Conservation (phyloP, 495 filamentous ascomycete genomes). For the Sordaria brevicollis region DNA sequence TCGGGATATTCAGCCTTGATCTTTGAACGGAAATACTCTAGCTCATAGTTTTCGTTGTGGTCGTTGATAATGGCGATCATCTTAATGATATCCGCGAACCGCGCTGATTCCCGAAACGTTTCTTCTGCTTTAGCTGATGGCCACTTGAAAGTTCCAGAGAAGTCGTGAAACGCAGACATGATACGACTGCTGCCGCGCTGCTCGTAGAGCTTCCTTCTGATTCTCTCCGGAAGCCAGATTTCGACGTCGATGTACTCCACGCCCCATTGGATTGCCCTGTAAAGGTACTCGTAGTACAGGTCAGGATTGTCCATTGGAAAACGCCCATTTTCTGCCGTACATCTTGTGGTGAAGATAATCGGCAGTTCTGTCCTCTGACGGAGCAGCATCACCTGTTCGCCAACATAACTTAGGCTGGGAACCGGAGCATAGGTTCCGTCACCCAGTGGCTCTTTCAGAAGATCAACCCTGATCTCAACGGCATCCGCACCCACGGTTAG, state of each 20-base stretch:
- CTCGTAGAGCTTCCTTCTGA: constrained; percentile 54
- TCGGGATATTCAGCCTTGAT: constrained; percentile 54
- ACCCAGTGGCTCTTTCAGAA: constrained; percentile 60
- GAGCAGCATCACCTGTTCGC: constrained; percentile 72
- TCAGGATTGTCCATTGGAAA: constrained; percentile 73
- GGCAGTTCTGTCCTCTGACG: constrained; percentile 74
- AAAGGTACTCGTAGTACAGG: constrained; percentile 66
- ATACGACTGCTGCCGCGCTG: constrained; percentile 66
- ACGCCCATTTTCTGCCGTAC: constrained; percentile 66
- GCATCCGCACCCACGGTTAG: constrained; percentile 76
- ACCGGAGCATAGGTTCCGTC: constrained; percentile 47
- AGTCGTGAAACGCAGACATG: constrained; percentile 82
- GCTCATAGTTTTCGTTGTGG: constrained; percentile 73
- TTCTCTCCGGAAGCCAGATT: constrained; percentile 70
- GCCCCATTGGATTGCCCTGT: constrained; percentile 72
- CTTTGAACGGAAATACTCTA: constrained; percentile 77
- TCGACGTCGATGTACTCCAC: constrained; percentile 84
- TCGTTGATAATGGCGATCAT: constrained; percentile 76
- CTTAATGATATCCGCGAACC: constrained; percentile 76
- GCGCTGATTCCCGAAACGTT: constrained; percentile 56
- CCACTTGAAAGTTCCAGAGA: constrained; percentile 76
- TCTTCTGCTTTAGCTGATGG: constrained; percentile 55
- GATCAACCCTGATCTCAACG: constrained; percentile 72
- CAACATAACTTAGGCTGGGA: constrained; percentile 72
- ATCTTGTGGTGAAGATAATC: constrained; percentile 78